Conservation (phyloP, 352 stramenopile genomes). For the Pythium brassicae region DNA sequence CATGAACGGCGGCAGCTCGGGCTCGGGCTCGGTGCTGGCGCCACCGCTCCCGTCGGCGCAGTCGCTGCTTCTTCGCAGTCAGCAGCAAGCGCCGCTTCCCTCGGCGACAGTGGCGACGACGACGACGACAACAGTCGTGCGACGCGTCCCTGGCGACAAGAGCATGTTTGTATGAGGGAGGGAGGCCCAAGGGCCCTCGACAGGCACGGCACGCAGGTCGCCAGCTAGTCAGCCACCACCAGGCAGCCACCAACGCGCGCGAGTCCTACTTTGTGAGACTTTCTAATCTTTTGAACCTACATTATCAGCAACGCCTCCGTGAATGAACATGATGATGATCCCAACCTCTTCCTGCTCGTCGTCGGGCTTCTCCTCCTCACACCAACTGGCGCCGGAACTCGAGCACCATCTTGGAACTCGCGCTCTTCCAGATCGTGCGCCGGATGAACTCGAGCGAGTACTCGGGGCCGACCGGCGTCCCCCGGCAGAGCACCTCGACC, state of each 20-base stretch:
- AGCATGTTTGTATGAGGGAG: constrained; percentile 9
- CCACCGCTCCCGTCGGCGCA: constrained; percentile 11
- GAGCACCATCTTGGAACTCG: constrained; percentile 37
- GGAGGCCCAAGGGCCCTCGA: background rate
- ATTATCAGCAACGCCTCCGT: background rate
- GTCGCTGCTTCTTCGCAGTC: constrained; percentile 11
- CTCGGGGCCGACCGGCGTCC: constrained; percentile 38
- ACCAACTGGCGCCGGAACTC: constrained; percentile 39
- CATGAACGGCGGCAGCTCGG: no score
- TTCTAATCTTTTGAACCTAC: background rate
- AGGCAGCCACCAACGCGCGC: no score
- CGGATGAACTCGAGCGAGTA: constrained; percentile 69
- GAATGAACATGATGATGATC: constrained; percentile 6
- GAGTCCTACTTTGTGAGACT: no score
- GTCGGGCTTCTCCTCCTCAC: no score
- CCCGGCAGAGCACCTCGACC: constrained; percentile 56
- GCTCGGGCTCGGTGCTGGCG: constrained; percentile 1
- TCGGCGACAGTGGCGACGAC: background rate
- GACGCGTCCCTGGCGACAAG: constrained; percentile 10
- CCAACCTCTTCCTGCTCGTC: no score
- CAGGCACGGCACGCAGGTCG: no score
- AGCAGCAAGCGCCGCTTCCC: constrained; percentile 4
- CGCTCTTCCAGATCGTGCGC: constrained; percentile 48
- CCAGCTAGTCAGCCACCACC: no score
- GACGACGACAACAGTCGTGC: background rate